Evolutionary conservation across 441 rosid species (phyloP), one percentile per base, ranked within the genome.

Genomic region (Jatropha multifida): DNA sequence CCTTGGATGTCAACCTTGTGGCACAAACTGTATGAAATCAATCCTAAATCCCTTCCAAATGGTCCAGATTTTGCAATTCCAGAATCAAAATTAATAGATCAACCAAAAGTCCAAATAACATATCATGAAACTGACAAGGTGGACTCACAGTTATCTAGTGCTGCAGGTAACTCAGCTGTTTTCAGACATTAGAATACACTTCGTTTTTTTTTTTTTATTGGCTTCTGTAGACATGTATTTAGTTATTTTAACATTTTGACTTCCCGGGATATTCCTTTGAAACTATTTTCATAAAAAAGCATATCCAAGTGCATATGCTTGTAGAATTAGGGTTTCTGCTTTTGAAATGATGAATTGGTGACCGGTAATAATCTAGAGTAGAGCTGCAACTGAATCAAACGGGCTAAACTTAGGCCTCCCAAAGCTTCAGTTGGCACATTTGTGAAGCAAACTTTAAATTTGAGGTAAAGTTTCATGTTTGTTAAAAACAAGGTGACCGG

Each of bases 1-100:
- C 90, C 97, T 38, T 96, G 99, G 99, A 84, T 92, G 93, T 78
- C 80, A 82, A 88, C 93, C 79, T 87, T 94, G 79, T 94, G 98
- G 99, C 86, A 73, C 80, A 64, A 70, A 46, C 76, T 91, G 85
- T 74, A 81, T 83, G 81, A 85, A 81, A 85, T 88, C 17, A 80
- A 83, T 79, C 90, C 97, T 64, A 81, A 85, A 48, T 83, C 85
- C 74, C 89, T 91, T 68, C 98, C 94, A 20, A 81, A 81, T 74
- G 98, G 98, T 76, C 90, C 86, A 70, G 87, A 88, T 78, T 82
- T 79, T 79, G 64, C 80, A 76, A 75, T 73, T 84, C 76, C 87
- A 65, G 87, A 83, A 69, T 77, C 77, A 49, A 76, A 79, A 76
- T 54, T 92, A 74, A 70, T 88, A 65, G 94, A 88, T 77, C 90